phyloP scores from a whole-genome alignment of 2,329 filamentous ascomycete species.

The Curvularia verruculosa region DNA sequence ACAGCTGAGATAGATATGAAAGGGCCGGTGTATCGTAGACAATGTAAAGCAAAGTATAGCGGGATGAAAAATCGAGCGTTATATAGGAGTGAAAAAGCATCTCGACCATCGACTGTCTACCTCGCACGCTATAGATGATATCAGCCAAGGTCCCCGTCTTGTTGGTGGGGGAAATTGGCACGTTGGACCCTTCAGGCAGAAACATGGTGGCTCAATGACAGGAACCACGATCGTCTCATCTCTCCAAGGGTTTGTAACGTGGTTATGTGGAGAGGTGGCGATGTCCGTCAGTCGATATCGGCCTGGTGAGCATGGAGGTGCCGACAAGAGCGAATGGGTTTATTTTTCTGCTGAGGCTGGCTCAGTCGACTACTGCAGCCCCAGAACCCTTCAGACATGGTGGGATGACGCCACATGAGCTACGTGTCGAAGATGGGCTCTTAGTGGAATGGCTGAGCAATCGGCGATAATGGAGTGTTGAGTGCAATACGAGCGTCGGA shows the following conservation, averaged over 20 bases:
- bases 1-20: background rate
- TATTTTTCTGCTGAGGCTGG: background rate
- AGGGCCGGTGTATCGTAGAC: background rate
- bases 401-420: constrained; percentile 16
- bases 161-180: background rate
- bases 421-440: constrained; percentile 1
- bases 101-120: background rate
- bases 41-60: background rate
- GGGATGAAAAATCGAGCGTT: background rate
- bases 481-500: constrained; percentile 16
- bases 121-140: background rate
- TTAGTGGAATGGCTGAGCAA: constrained; percentile 9
- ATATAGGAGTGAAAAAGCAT: background rate
- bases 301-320: constrained; percentile 16
- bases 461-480: constrained; percentile 1
- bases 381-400: constrained; percentile 11
- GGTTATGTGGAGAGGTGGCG: background rate
- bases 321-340: constrained; percentile 11
- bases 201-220: constrained; percentile 1
- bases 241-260: background rate
- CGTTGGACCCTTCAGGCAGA: constrained; percentile 1
- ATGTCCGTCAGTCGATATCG: constrained; percentile 11
- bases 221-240: constrained; percentile 7
- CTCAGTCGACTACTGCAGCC: background rate
- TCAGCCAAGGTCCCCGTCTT: background rate